Base-by-base conservation (phyloP, 1,139 yeast species). In the Kurtzmaniella quercitrusa region DNA sequence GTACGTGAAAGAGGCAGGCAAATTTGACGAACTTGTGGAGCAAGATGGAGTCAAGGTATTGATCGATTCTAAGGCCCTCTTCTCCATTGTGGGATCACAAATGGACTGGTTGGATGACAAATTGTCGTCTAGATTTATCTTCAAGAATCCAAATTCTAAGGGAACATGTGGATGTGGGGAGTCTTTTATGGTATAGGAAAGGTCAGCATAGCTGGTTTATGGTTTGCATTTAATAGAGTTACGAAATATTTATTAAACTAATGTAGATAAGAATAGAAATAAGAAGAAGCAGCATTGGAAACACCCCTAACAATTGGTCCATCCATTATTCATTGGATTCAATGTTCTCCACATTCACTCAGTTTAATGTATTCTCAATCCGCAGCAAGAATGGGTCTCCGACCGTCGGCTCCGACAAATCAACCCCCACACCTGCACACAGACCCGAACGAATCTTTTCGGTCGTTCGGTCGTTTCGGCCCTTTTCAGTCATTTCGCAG, bases 151-250 rank as follows among this genome's bases (percentile, higher is more conserved):
- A 48, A 93, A 93, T 65, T 85, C 95, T 40, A 93, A 91, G 70
- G 98, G 98, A 29, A 87, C 96, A 44, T 93, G 98, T 67, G 98
- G 98, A 15, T 93, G 98, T 65, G 98, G 98, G 45, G 98, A 93
- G 68, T 88, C 96, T 6, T 93, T 93, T 63, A 91, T 91, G 97
- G 96, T 90, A 7, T 90, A 68, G 62, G n/a, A n/a, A 34, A 4
- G 36, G 4, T 12, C 31, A 27, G 31, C 31, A 11, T 27, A 11
- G 31, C 31, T 27, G 31, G 31, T 10, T 27, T 27, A 27, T 27
- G 31, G 10, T n/a, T 27, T 27, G 31, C 31, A 27, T 27, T n/a
- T 27, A 27, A 27, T 27, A 27, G 31, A 10, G 10, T 27, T 5
- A 27, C 31, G 31, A 27, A 27, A 5, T 27, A 27, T 27, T 27